Conservation (phyloP, 2,329 filamentous ascomycete genomes). For the Sporothrix sp. region DNA sequence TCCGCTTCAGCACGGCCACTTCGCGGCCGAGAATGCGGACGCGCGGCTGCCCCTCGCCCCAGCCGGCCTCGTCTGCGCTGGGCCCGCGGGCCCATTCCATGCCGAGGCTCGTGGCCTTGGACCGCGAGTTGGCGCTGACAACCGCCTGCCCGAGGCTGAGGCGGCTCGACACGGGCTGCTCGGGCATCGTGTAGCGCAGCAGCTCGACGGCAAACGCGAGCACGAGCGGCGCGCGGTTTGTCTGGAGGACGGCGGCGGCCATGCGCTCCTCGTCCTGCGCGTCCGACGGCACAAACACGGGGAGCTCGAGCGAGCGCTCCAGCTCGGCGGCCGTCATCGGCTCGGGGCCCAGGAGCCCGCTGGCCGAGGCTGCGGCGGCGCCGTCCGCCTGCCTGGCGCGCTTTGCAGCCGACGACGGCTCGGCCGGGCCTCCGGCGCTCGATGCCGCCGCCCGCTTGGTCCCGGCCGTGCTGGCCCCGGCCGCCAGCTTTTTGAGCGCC, state of each 20-base stretch:
- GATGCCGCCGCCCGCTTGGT: constrained; percentile 24
- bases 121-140: constrained; percentile 69
- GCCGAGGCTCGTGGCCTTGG: constrained; percentile 66
- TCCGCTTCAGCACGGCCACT: constrained; percentile 64
- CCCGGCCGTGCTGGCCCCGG: constrained; percentile 14
- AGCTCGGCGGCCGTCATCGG: constrained; percentile 44
- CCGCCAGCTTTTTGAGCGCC: constrained; percentile 32
- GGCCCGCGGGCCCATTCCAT: constrained; percentile 58
- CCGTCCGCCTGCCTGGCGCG: constrained; percentile 20
- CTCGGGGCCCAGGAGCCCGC: constrained; percentile 21
- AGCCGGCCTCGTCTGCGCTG: constrained; percentile 59
- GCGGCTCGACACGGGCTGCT: constrained; percentile 74
- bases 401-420: constrained; percentile 25
- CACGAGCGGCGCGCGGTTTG: constrained; percentile 68
- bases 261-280: constrained; percentile 41
- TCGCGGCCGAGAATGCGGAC: constrained; percentile 65
- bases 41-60: constrained; percentile 65
- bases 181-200: constrained; percentile 71
- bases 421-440: constrained; percentile 7
- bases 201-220: constrained; percentile 69
- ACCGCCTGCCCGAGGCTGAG: constrained; percentile 76
- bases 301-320: constrained; percentile 53
- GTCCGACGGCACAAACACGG: constrained; percentile 36
- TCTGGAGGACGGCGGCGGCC: constrained; percentile 48
- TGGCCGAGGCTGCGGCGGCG: constrained; percentile 19